Conservation (phyloP, 257 asterid species). For the Leptodermis oblonga region DNA sequence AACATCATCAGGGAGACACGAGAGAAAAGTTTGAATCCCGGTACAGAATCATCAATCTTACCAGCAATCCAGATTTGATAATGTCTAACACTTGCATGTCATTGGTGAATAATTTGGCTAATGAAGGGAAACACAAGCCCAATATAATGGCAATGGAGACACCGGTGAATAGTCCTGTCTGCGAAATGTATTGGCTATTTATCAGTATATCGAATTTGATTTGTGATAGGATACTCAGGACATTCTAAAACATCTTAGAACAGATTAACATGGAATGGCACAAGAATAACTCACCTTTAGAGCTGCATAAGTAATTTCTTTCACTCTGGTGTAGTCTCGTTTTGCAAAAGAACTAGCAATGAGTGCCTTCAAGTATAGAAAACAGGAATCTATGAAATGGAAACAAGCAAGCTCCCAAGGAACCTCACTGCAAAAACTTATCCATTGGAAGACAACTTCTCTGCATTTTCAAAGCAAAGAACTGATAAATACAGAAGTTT, state of each 20-base stretch:
- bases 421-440: not conserved
- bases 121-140: conserved; percentile 33
- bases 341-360: conserved; percentile 42
- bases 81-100: conserved; percentile 38
- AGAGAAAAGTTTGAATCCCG: not conserved
- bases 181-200: not conserved
- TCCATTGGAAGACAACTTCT: not conserved
- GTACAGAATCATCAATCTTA: conserved; percentile 6
- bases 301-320: conserved; percentile 31
- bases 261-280: not conserved
- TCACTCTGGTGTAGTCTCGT: conserved; percentile 31
- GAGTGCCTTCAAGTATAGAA: conserved; percentile 30
- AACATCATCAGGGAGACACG: not conserved
- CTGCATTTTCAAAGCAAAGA: not conserved
- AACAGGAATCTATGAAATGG: not conserved
- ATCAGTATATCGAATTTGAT: conserved; percentile 1
- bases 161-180: conserved; percentile 37
- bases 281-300: conserved; percentile 21
- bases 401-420: not conserved
- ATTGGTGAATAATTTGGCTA: conserved; percentile 37
- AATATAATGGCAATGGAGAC: conserved; percentile 32
- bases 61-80: conserved; percentile 35
- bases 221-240: not conserved
- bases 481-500: not conserved
- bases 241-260: too few species aligned